phyloP scores from a whole-genome alignment of 2,329 filamentous ascomycete genomes.

The Triangularia setosa region DNA sequence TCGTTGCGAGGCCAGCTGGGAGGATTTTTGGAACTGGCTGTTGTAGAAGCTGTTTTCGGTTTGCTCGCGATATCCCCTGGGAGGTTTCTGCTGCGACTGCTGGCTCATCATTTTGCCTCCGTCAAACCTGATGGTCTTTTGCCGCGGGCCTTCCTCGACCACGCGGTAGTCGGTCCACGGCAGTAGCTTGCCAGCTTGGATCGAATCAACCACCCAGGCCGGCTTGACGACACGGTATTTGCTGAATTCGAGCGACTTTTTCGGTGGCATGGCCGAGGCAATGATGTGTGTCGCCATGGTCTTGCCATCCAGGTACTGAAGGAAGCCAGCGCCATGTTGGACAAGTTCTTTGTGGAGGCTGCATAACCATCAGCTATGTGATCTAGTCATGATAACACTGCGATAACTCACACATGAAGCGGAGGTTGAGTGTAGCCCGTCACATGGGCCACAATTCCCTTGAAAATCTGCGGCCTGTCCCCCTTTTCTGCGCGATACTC shows the following conservation, averaged over 20 bases:
- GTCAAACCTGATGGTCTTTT: conserved; percentile 67
- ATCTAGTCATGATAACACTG: neutral
- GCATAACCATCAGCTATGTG: conserved; percentile 5
- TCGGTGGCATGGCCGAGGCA: conserved; percentile 82
- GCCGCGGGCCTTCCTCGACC: conserved; percentile 76
- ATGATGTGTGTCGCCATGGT: conserved; percentile 96
- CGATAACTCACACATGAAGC: conserved; percentile 60
- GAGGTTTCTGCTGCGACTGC: conserved; percentile 50
- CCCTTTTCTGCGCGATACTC: conserved; percentile 66
- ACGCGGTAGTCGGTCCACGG: conserved; percentile 85
- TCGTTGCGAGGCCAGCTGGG: conserved; percentile 26
- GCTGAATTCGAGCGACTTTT: conserved; percentile 85
- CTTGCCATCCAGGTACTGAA: conserved; percentile 93
- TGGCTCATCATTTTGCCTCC: conserved; percentile 64
- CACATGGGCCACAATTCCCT: conserved; percentile 83
- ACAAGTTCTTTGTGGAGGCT: conserved; percentile 81
- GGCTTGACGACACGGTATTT: conserved; percentile 91
- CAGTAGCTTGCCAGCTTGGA: conserved; percentile 73
- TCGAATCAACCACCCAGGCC: conserved; percentile 88
- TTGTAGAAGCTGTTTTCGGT: conserved; percentile 80
- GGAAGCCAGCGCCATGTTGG: conserved; percentile 86
- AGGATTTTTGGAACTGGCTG: conserved; percentile 55
- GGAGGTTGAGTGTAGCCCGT: conserved; percentile 96
- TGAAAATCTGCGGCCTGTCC: conserved; percentile 81
- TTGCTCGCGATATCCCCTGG: conserved; percentile 71